phyloP scores from a whole-genome alignment of 208 protist species.

The Trypanosoma mega region DNA sequence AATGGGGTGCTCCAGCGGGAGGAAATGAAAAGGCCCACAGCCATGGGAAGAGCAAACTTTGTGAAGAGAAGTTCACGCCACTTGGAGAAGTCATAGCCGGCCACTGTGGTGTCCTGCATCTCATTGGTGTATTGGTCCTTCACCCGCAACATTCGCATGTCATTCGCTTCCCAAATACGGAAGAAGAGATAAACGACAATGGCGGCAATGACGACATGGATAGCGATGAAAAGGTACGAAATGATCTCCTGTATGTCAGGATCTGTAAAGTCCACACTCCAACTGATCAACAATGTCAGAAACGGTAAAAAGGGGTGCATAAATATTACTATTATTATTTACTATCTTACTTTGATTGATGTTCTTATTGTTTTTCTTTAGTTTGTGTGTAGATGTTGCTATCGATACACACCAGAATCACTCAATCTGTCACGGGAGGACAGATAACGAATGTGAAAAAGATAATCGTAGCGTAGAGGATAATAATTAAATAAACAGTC shows the following conservation, averaged over 20 bases:
- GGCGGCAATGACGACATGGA: constrained; percentile 49
- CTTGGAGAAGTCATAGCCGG: constrained; percentile 72
- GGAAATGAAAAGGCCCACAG: constrained; percentile 50
- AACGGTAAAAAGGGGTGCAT: constrained; percentile 79
- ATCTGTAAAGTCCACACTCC: constrained; percentile 84
- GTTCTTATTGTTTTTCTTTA: constrained; percentile 4
- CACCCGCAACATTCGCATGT: constrained; percentile 42
- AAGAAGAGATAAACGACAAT: constrained; percentile 47
- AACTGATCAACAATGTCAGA: constrained; percentile 67
- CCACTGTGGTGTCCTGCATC: constrained; percentile 37
- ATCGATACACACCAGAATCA: neutral
- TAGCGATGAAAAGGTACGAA: constrained; percentile 45
- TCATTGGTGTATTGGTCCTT: constrained; percentile 59
- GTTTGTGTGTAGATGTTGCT: neutral
- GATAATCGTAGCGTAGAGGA: no score
- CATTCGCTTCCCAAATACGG: constrained; percentile 43
- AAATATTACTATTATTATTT: neutral
- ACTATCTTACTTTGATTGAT: constrained; percentile 12
- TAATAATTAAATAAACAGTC: no score
- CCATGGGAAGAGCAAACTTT: constrained; percentile 53
- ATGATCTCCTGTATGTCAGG: constrained; percentile 55
- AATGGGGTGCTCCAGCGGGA: constrained; percentile 54
- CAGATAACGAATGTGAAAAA: no score
- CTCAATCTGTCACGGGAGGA: no score
- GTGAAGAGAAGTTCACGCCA: constrained; percentile 67